These are phyloP conservation scores for Comarum palustre DNA, from an alignment of 306 rosid genomes.

Conservation along the genomic window DNA sequence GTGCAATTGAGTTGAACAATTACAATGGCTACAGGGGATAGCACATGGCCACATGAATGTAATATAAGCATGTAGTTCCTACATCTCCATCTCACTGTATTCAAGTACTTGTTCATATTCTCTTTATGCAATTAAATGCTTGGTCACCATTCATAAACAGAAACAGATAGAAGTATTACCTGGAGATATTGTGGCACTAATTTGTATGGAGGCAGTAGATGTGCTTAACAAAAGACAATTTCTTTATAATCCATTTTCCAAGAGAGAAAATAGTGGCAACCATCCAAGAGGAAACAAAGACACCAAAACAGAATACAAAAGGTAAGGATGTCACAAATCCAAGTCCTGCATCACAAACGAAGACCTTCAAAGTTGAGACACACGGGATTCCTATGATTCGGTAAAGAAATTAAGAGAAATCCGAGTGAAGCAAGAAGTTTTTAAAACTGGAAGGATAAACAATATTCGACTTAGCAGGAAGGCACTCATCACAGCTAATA, in stretches of 20 bases:
- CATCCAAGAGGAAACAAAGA: slow-evolving; percentile 85
- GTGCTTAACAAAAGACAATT: slow-evolving; percentile 85
- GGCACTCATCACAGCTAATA: not conserved
- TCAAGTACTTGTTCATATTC: slow-evolving; percentile 9
- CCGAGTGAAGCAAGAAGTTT: not conserved
- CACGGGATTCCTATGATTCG: not conserved
- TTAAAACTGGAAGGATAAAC: not conserved
- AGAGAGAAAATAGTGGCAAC: slow-evolving; percentile 76
- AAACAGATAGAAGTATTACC: slow-evolving; percentile 39
- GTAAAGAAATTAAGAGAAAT: not conserved
- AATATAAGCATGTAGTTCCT: slow-evolving; percentile 2
- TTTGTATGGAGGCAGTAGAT: slow-evolving; percentile 83
- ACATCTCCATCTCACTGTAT: not conserved
- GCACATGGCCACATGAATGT: not conserved
- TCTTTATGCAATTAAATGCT: slow-evolving; percentile 9
- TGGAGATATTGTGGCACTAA: slow-evolving; percentile 85
- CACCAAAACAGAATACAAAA: slow-evolving; percentile 75
- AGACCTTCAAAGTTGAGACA: slow-evolving; percentile 17
- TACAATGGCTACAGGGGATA: not conserved
- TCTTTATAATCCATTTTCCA: slow-evolving; percentile 90
- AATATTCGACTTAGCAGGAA: not conserved
- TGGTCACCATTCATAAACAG: not conserved
- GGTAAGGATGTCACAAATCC: slow-evolving; percentile 73
- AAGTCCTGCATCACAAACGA: slow-evolving; percentile 58
- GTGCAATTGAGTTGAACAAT: not conserved